phyloP scores from a whole-genome alignment of 2,329 filamentous ascomycete species.

The Clarireedia hainanense region DNA sequence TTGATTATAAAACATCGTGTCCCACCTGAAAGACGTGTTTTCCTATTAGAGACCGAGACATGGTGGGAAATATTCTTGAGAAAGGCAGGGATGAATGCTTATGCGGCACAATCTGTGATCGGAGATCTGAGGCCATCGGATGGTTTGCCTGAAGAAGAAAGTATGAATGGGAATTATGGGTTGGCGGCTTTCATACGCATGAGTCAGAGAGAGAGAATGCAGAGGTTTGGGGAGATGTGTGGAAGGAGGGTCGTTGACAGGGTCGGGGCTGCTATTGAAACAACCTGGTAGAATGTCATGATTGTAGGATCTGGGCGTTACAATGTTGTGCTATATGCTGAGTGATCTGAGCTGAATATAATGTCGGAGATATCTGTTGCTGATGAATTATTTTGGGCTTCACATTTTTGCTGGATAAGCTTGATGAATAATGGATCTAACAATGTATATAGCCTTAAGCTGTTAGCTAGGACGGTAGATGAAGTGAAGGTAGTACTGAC shows the following conservation, averaged over 20 bases:
- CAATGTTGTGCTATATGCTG: too few species aligned
- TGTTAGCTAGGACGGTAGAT: too few species aligned
- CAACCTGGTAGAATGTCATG: slow-evolving; percentile 21
- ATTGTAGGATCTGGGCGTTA: too few species aligned
- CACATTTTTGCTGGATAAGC: too few species aligned
- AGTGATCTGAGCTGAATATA: too few species aligned
- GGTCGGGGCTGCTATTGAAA: slow-evolving; percentile 44
- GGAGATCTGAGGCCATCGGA: slow-evolving; percentile 35
- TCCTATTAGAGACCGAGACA: slow-evolving; percentile 49
- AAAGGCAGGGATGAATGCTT: slow-evolving; percentile 59
- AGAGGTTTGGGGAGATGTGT: slow-evolving; percentile 43
- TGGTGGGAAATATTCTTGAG: slow-evolving; percentile 62
- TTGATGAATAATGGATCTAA: too few species aligned
- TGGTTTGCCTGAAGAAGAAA: slow-evolving; percentile 6
- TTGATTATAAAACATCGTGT: slow-evolving; percentile 37
- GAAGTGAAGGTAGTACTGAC: too few species aligned
- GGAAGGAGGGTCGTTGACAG: slow-evolving; percentile 44
- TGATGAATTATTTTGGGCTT: too few species aligned
- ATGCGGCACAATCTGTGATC: slow-evolving; percentile 60
- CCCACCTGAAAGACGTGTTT: slow-evolving; percentile 1
- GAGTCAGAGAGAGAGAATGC: slow-evolving; percentile 39
- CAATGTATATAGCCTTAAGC: too few species aligned
- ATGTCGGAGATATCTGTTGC: too few species aligned
- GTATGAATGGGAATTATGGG: slow-evolving; percentile 31
- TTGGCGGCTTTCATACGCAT: slow-evolving; percentile 51